Evolutionary conservation across 2,329 filamentous ascomycete genomes (phyloP).

Genomic region (Elsinoe batatas): DNA sequence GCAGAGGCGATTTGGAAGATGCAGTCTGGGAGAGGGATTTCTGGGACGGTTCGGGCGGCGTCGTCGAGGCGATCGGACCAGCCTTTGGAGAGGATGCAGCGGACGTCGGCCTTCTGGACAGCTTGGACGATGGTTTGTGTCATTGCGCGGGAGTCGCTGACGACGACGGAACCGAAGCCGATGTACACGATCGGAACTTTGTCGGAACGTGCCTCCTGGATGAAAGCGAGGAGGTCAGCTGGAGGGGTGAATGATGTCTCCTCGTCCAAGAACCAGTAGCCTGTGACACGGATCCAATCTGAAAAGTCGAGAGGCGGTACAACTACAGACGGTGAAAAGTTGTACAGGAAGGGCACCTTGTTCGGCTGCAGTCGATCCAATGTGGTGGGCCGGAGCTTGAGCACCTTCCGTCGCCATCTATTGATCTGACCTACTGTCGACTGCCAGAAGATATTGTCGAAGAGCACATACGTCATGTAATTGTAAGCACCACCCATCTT

Average conservation of each 20-base stretch:
- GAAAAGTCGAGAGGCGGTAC: constrained; percentile 88
- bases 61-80: constrained; percentile 79
- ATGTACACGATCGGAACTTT: constrained; percentile 91
- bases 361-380: constrained; percentile 90
- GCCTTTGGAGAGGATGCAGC: constrained; percentile 90
- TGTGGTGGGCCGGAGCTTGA: constrained; percentile 69
- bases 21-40: constrained; percentile 63
- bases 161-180: constrained; percentile 92
- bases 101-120: constrained; percentile 80
- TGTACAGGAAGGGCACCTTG: constrained; percentile 97
- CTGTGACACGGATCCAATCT: constrained; percentile 94
- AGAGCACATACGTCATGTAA: constrained; percentile 88
- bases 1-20: constrained; percentile 83
- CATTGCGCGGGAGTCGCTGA: constrained; percentile 77
- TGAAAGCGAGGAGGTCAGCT: constrained; percentile 67
- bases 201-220: constrained; percentile 68
- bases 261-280: constrained; percentile 96
- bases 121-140: constrained; percentile 90
- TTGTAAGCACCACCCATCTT: constrained; percentile 96
- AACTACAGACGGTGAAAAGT: constrained; percentile 92
- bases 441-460: constrained; percentile 95
- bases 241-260: constrained; percentile 59
- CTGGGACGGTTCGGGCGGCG: constrained; percentile 46
- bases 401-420: constrained; percentile 72
- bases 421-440: constrained; percentile 87